phyloP scores from a whole-genome alignment of 2,329 filamentous ascomycete species.

The Neocucurbitaria cava region DNA sequence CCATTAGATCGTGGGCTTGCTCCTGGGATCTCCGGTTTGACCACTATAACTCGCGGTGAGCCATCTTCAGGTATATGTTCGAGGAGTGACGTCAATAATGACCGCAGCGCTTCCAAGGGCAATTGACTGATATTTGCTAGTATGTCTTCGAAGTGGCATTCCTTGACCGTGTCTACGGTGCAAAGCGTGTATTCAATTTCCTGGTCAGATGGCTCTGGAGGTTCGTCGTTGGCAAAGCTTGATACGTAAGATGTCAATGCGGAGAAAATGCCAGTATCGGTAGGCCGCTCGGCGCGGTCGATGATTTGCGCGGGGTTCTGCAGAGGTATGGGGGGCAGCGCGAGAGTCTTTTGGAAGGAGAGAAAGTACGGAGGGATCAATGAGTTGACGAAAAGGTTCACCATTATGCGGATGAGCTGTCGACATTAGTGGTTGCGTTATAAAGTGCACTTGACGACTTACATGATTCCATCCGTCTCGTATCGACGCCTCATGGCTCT shows the following conservation, averaged over 20 bases:
- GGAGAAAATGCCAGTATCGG: slow-evolving; percentile 87
- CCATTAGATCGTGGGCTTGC: slow-evolving; percentile 67
- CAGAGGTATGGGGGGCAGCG: slow-evolving; percentile 82
- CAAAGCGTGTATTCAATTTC: slow-evolving; percentile 95
- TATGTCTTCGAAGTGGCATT: slow-evolving; percentile 83
- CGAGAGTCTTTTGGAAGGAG: slow-evolving; percentile 68
- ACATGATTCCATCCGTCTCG: slow-evolving; percentile 80
- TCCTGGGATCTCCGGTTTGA: slow-evolving; percentile 83
- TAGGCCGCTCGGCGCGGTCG: slow-evolving; percentile 79
- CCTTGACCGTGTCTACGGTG: slow-evolving; percentile 91
- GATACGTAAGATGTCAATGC: slow-evolving; percentile 96
- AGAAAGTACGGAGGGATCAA: slow-evolving; percentile 82
- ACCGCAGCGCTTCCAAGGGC: slow-evolving; percentile 64
- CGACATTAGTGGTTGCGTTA: slow-evolving; percentile 48
- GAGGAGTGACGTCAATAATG: slow-evolving; percentile 75
- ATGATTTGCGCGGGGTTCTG: slow-evolving; percentile 93
- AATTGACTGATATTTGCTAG: slow-evolving; percentile 81
- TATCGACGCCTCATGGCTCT: slow-evolving; percentile 80
- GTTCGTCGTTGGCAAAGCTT: slow-evolving; percentile 98
- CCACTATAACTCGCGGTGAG: slow-evolving; percentile 80
- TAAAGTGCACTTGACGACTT: slow-evolving; percentile 47
- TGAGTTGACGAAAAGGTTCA: slow-evolving; percentile 96
- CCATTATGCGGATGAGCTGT: slow-evolving; percentile 86
- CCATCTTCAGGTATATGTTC: slow-evolving; percentile 87
- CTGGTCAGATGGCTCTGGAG: slow-evolving; percentile 95